Conservation (phyloP, 192 early-diverging fungal genomes). For the Chytriomyces sp. region DNA sequence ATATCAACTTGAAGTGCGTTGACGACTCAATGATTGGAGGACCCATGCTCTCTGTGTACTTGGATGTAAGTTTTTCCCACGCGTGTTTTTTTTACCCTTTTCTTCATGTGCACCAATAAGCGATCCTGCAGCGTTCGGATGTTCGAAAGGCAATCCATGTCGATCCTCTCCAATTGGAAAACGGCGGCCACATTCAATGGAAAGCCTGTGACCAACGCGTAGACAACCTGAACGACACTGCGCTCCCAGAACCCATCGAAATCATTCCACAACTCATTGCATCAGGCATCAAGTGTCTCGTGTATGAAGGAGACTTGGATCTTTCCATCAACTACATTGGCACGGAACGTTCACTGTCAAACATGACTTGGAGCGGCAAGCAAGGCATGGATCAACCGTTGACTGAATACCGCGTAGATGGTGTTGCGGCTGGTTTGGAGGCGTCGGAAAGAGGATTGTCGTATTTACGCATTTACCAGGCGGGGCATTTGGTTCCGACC, state of each 20-base stretch:
- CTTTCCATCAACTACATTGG: constrained; percentile 7
- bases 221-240: constrained; percentile 7
- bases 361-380: constrained; percentile 41
- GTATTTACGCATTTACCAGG: not conserved
- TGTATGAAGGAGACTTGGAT: constrained; percentile 25
- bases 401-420: not conserved
- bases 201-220: constrained; percentile 21
- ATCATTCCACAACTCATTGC: constrained; percentile 13
- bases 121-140: not conserved
- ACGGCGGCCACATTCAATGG: constrained; percentile 15
- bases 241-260: not conserved
- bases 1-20: constrained; percentile 10
- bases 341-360: constrained; percentile 57
- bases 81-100: not conserved
- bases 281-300: not conserved
- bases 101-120: not conserved
- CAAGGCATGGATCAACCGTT: not conserved
- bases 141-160: constrained; percentile 16
- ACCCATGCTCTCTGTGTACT: not conserved
- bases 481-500: not conserved
- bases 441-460: not conserved
- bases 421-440: not conserved
- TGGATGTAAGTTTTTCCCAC: constrained; percentile 6
- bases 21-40: constrained; percentile 9
- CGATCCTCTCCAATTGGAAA: constrained; percentile 5